Percentiles rank a stretch among this genome's conserved stretches.
Conservation (phyloP, 2,329 filamentous ascomycete genomes). For the Ilyonectria robusta region DNA sequence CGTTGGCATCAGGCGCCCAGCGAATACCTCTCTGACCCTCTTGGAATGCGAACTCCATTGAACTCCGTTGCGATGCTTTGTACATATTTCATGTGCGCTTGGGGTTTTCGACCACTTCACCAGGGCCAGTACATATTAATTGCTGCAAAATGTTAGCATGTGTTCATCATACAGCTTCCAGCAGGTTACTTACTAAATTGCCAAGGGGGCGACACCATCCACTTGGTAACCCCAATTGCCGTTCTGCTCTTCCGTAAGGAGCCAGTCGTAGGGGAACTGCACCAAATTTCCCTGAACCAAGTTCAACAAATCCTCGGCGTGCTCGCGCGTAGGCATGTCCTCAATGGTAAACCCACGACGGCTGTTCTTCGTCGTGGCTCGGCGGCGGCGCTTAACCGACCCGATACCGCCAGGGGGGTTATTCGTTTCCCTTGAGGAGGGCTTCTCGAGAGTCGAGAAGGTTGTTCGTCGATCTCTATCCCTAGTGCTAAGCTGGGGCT, state of each 20-base stretch:
- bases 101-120: slow-evolving; percentile 21
- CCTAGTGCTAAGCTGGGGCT: slow-evolving; percentile 54
- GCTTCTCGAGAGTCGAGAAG: slow-evolving; percentile 68
- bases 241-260: slow-evolving; percentile 89
- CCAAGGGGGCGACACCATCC: slow-evolving; percentile 93
- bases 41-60: slow-evolving; percentile 28
- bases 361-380: slow-evolving; percentile 79
- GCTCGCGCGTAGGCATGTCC: slow-evolving; percentile 80
- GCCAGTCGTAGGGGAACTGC: slow-evolving; percentile 96
- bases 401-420: slow-evolving; percentile 54
- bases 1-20: slow-evolving; percentile 30
- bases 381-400: slow-evolving; percentile 73
- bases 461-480: slow-evolving; percentile 67
- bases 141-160: slow-evolving; percentile 51
- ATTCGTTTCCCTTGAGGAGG: slow-evolving; percentile 55
- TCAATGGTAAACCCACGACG: slow-evolving; percentile 77
- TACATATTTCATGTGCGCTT: slow-evolving; percentile 8
- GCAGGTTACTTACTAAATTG: slow-evolving; percentile 87
- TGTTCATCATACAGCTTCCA: neutral
- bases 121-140: slow-evolving; percentile 44
- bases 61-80: slow-evolving; percentile 46
- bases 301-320: slow-evolving; percentile 85
- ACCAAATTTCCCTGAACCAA: slow-evolving; percentile 91
- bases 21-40: slow-evolving; percentile 34
- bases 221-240: slow-evolving; percentile 98